Evolutionary conservation across 176 grass and related monocot genomes (phyloP).

Genomic region (Oryza glumipatula): DNA sequence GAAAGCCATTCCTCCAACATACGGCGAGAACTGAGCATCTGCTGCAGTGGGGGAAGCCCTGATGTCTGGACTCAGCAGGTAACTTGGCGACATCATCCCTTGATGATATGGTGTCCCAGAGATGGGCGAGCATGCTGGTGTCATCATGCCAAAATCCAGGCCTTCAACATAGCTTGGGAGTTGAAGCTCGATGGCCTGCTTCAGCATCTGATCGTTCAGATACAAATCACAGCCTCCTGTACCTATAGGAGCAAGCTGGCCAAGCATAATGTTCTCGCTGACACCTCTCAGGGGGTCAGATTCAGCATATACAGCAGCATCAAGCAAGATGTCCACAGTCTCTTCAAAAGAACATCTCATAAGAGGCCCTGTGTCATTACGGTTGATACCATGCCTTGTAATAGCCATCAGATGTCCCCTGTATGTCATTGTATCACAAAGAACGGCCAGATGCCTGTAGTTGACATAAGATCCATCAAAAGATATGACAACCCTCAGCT

Average conservation of each 20-base stretch:
- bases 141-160: slow-evolving; percentile 82
- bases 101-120: slow-evolving; percentile 84
- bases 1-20: slow-evolving; percentile 89
- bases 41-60: slow-evolving; percentile 84
- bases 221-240: slow-evolving; percentile 76
- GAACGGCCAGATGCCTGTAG: slow-evolving; percentile 94
- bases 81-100: slow-evolving; percentile 97
- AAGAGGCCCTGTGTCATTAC: slow-evolving; percentile 87
- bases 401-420: slow-evolving; percentile 95
- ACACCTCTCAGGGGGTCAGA: slow-evolving; percentile 83
- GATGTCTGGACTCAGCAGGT: slow-evolving; percentile 84
- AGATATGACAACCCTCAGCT: slow-evolving; percentile 95
- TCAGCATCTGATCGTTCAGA: slow-evolving; percentile 91
- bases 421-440: slow-evolving; percentile 97
- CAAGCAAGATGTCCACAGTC: slow-evolving; percentile 93
- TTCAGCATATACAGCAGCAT: slow-evolving; percentile 92
- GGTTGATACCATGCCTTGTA: slow-evolving; percentile 92
- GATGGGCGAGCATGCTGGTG: slow-evolving; percentile 71
- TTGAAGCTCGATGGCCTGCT: slow-evolving; percentile 94
- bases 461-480: slow-evolving; percentile 98
- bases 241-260: slow-evolving; percentile 89
- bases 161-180: slow-evolving; percentile 86
- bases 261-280: slow-evolving; percentile 96
- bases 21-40: slow-evolving; percentile 89
- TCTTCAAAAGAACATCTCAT: slow-evolving; percentile 98